phyloP scores from a whole-genome alignment of 805 yeast genomes.

The Candida loeiensis region DNA sequence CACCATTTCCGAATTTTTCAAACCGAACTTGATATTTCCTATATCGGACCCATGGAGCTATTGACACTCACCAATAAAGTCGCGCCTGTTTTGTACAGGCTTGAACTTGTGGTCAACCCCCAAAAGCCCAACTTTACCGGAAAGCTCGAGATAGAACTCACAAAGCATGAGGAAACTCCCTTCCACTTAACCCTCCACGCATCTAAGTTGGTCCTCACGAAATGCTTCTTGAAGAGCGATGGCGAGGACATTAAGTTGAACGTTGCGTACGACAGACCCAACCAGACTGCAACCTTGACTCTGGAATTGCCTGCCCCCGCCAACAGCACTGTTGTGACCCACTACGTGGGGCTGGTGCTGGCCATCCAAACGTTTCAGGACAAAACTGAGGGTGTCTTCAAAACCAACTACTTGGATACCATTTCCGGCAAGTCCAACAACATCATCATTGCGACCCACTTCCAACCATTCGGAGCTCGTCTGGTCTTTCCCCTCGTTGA shows the following conservation, averaged over 20 bases:
- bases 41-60: conserved; percentile 1
- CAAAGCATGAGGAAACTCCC: not conserved
- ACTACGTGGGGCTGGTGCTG: conserved; percentile 51
- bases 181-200: conserved; percentile 37
- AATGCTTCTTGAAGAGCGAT: conserved; percentile 14
- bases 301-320: conserved; percentile 14
- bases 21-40: not conserved
- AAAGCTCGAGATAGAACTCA: conserved; percentile 24
- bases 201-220: conserved; percentile 37
- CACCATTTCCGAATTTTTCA: not conserved
- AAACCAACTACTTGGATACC: conserved; percentile 57
- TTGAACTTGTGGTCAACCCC: conserved; percentile 39
- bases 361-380: conserved; percentile 52
- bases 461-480: conserved; percentile 66
- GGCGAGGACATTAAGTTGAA: conserved; percentile 16
- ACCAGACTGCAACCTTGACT: conserved; percentile 32
- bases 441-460: conserved; percentile 62
- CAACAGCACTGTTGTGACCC: conserved; percentile 20
- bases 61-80: conserved; percentile 28
- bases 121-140: conserved; percentile 48
- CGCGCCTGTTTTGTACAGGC: conserved; percentile 38
- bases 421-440: conserved; percentile 48
- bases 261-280: conserved; percentile 38
- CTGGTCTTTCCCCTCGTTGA: conserved; percentile 67
- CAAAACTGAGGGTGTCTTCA: conserved; percentile 61